phyloP scores from a whole-genome alignment of 768 basidiomycete genomes.

The Pisolithus marmoratus region DNA sequence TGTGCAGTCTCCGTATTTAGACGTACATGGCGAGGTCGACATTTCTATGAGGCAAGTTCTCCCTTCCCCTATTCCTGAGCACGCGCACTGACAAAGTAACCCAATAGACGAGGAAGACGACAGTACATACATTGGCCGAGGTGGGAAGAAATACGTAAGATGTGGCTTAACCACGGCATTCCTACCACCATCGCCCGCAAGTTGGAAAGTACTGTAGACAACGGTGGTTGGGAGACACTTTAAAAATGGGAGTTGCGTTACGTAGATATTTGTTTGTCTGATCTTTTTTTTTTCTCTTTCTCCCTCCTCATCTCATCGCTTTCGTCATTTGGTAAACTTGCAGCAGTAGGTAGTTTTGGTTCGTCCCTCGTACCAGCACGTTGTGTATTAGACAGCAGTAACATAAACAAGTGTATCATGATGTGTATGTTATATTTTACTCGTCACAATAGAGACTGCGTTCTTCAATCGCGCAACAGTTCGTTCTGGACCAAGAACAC shows the following conservation, averaged over 20 bases:
- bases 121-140: conserved; percentile 82
- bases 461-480: conserved; percentile 13
- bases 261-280: background rate
- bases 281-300: background rate
- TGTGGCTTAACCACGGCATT: conserved; percentile 86
- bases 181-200: conserved; percentile 87
- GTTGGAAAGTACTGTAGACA: conserved; percentile 80
- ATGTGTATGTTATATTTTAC: background rate
- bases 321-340: no score
- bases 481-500: conserved; percentile 31
- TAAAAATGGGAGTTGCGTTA: conserved; percentile 25
- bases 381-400: background rate
- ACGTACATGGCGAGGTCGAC: conserved; percentile 92
- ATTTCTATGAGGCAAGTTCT: conserved; percentile 74
- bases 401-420: background rate
- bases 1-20: conserved; percentile 83
- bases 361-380: background rate
- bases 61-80: background rate
- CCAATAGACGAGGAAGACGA: conserved; percentile 71
- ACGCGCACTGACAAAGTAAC: background rate
- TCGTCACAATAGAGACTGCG: conserved; percentile 3
- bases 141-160: conserved; percentile 88
- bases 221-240: conserved; percentile 90
- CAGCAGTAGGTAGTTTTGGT: background rate
- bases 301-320: no score